Percentiles rank a stretch among this genome's conserved stretches.
Evolutionary conservation across 495 filamentous ascomycete species (phyloP).

Genomic region (Letharia columbiana): DNA sequence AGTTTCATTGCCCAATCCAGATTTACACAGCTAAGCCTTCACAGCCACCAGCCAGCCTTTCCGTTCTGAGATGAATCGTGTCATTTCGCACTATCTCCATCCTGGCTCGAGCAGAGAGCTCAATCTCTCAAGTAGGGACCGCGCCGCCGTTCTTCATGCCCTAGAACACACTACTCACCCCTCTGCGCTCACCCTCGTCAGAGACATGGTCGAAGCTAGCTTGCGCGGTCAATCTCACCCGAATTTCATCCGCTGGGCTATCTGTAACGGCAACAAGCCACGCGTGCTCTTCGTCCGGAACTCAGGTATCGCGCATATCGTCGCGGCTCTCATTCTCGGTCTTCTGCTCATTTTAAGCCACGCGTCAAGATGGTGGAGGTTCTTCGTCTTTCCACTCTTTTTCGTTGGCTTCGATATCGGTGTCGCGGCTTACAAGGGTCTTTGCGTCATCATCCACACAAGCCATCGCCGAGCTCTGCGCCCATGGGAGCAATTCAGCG

Average conservation of each 20-base stretch:
- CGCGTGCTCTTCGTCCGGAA: slow-evolving; percentile 56
- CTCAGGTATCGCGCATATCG: slow-evolving; percentile 46
- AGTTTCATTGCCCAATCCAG: background rate
- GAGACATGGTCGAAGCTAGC: slow-evolving; percentile 45
- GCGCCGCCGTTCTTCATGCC: slow-evolving; percentile 48
- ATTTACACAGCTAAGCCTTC: background rate
- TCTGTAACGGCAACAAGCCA: slow-evolving; percentile 67
- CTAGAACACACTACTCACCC: slow-evolving; percentile 68
- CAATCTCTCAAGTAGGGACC: slow-evolving; percentile 59
- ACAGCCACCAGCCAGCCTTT: slow-evolving; percentile 52
- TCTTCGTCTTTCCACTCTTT: slow-evolving; percentile 50
- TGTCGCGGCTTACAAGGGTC: slow-evolving; percentile 58
- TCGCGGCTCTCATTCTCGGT: slow-evolving; percentile 41
- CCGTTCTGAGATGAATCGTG: slow-evolving; percentile 57
- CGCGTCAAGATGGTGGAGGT: slow-evolving; percentile 49
- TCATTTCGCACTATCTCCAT: slow-evolving; percentile 60
- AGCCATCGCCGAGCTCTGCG: slow-evolving; percentile 60
- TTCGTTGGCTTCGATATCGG: slow-evolving; percentile 57
- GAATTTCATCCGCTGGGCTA: slow-evolving; percentile 73
- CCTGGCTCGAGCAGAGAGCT: slow-evolving; percentile 56
- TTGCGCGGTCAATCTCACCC: slow-evolving; percentile 63
- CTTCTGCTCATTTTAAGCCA: slow-evolving; percentile 51
- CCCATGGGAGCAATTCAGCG: slow-evolving; percentile 55
- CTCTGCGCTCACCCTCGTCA: slow-evolving; percentile 48
- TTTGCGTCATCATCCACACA: slow-evolving; percentile 70